Evolutionary conservation across 2,329 filamentous ascomycete genomes (phyloP).

Genomic region (Talaromyces sp.): DNA sequence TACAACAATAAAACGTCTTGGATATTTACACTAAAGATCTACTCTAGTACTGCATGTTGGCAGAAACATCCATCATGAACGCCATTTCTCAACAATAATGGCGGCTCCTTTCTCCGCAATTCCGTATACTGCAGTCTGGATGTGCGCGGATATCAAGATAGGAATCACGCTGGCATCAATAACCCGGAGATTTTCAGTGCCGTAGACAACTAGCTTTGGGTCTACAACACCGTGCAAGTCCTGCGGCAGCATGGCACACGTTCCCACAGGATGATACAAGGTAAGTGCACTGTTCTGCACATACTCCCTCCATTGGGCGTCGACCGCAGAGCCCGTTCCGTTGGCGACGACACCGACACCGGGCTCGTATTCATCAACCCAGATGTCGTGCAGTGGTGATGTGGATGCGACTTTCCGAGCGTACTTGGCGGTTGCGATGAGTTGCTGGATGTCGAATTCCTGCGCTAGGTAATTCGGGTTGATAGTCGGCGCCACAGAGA

Average conservation of each 20-base stretch:
- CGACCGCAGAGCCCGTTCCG: neutral
- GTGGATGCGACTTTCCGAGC: neutral
- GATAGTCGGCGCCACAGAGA: neutral
- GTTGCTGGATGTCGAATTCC: neutral
- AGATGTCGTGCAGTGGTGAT: neutral
- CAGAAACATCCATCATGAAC: conserved; percentile 9
- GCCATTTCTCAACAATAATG: neutral
- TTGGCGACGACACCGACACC: neutral
- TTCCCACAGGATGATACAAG: neutral
- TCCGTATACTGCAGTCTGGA: neutral
- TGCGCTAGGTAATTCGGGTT: neutral
- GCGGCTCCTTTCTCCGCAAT: neutral
- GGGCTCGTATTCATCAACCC: neutral
- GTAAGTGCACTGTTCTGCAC: neutral
- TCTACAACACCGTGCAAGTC: neutral
- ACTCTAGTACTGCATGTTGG: neutral
- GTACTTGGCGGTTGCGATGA: neutral
- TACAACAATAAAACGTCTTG: no score
- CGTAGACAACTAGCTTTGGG: conserved; percentile 1
- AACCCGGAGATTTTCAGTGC: neutral
- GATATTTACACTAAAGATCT: neutral
- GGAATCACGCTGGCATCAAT: neutral
- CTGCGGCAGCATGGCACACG: neutral
- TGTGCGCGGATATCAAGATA: neutral
- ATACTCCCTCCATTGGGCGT: neutral